phyloP scores from a whole-genome alignment of 164 flowering plant species.

The Paratinospora sagittata region DNA sequence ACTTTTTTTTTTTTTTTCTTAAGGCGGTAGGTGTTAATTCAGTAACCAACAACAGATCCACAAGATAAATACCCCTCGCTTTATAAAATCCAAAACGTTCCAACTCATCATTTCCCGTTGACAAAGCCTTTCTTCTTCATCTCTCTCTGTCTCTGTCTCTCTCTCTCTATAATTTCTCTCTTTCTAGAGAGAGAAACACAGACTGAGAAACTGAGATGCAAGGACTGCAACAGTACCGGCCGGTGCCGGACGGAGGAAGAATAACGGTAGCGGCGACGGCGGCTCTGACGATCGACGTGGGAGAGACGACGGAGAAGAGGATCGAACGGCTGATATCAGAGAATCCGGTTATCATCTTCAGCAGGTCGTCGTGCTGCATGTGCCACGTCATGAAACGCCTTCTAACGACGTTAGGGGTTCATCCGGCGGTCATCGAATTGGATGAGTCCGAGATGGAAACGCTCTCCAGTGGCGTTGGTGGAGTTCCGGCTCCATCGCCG shows the following conservation, averaged over 20 bases:
- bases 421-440: constrained; percentile 84
- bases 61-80: background rate
- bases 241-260: too few species aligned
- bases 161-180: too few species aligned
- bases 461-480: background rate
- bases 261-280: background rate
- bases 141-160: background rate
- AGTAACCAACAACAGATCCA: background rate
- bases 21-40: too few species aligned
- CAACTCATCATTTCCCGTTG: background rate
- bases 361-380: constrained; percentile 79
- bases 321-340: constrained; percentile 70
- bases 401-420: constrained; percentile 62
- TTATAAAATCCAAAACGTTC: constrained; percentile 1
- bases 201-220: background rate
- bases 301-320: constrained; percentile 54
- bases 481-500: too few species aligned
- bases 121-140: background rate
- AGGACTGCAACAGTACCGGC: too few species aligned
- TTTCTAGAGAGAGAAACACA: too few species aligned
- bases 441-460: constrained; percentile 62
- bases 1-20: too few species aligned
- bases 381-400: constrained; percentile 86
- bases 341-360: constrained; percentile 84
- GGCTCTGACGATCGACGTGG: constrained; percentile 56